Evolutionary conservation across 2,329 filamentous ascomycete genomes (phyloP), one percentile per base, ranked within the genome.

Genomic region (Septoria linicola): DNA sequence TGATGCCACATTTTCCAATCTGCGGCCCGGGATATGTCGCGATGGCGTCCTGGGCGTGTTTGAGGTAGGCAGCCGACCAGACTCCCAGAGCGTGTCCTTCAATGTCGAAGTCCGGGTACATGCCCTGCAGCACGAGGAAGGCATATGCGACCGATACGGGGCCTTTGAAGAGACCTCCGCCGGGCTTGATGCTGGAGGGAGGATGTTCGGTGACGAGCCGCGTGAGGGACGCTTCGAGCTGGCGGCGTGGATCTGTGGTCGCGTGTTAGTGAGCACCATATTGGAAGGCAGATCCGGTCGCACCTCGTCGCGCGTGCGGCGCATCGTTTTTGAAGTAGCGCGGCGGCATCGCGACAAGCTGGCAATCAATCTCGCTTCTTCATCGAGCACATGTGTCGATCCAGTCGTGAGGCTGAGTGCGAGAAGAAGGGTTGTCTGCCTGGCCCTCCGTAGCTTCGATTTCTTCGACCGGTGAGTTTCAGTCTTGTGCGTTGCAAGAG

Each of bases 31-130:
- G 70, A 54, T 75, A 78, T n/a, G 69, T 61, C 45, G 73, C 73
- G 62, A 78, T 76, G 58, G 75, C 66, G 36, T 75, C 67, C 59
- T 78, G 74, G 0, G 76, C 74, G 49, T 74, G 72, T 59, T 76
- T 73, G 23, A 78, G 69, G 57, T 78, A 78, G 19, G 73, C 74
- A 8, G 75, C 74, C 14, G 71, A 74, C 75, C 75, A 78, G 35
- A 70, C 72, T 53, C 73, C 75, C 46, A 78, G 63, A 4, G 71
- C 69, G 30, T 71, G 71, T 42, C 70, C 71, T 55, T 75, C 74
- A 53, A 78, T 68, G 16, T 67, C 66, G 49, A 77, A 58, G 53
- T 77, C 72, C 1, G 74, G 72, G 56, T 78, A 78, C 49, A 75
- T 63, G 49, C 71, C 71, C 53, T 77, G 74, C 5, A 78, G 71